Evolutionary conservation across 75 land plant genomes (phyloP).

Genomic region (Pinus albicaulis): DNA sequence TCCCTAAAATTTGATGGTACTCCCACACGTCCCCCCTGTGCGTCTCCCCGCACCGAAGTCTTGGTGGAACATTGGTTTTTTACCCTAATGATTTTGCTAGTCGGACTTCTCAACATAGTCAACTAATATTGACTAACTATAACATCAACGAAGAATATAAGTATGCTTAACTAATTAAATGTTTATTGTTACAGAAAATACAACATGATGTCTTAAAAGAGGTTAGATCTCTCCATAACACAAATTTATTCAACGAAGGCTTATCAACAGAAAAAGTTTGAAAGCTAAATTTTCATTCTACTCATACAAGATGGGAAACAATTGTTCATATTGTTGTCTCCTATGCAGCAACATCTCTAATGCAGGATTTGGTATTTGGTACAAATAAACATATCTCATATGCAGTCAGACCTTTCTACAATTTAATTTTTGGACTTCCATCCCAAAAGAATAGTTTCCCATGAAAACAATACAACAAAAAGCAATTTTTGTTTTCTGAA

Average conservation of each 20-base stretch:
- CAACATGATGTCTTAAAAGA: background rate
- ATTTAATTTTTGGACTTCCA: background rate
- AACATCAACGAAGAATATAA: background rate
- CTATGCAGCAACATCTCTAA: background rate
- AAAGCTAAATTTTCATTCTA: background rate
- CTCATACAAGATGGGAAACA: background rate
- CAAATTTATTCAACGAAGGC: background rate
- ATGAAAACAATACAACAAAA: conserved; percentile 2
- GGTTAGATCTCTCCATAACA: background rate
- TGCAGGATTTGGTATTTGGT: background rate
- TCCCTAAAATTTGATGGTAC: too few species aligned
- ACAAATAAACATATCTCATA: conserved; percentile 1
- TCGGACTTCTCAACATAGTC: background rate
- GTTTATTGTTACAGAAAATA: background rate
- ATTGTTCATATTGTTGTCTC: background rate
- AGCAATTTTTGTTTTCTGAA: background rate
- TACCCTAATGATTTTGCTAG: background rate
- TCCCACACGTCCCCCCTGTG: too few species aligned
- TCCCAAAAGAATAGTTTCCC: background rate
- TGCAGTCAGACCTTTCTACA: background rate
- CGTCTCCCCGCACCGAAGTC: too few species aligned
- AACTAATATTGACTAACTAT: background rate
- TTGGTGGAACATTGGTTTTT: too few species aligned
- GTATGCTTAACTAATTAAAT: background rate
- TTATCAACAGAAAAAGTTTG: background rate